Evolutionary conservation across 148 eudicot species (phyloP).

Genomic region (Mesembryanthemum crystallinum): DNA sequence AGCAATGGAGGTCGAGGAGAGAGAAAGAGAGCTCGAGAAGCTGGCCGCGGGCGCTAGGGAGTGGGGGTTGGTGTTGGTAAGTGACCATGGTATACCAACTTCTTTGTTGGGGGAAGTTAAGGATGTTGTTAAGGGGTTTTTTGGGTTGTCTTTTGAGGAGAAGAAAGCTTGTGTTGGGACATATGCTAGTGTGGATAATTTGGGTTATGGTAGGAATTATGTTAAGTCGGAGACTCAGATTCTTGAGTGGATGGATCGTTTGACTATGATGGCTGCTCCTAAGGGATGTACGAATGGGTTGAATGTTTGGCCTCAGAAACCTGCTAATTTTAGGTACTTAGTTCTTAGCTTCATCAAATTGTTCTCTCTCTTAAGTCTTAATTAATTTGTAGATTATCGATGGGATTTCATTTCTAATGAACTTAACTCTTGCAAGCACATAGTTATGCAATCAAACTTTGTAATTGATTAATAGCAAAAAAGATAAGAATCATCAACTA

Average conservation of each 20-base stretch:
- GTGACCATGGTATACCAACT: conserved; percentile 30
- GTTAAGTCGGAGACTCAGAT: conserved; percentile 12
- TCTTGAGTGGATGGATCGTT: conserved; percentile 32
- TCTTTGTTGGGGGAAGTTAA: conserved; percentile 19
- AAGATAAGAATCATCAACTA: too few relatives aligned
- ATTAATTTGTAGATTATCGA: too few relatives aligned
- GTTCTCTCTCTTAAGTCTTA: too few relatives aligned
- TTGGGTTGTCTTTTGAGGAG: conserved; percentile 22
- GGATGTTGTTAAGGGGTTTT: conserved; percentile 27
- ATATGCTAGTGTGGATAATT: conserved; percentile 28
- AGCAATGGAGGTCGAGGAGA: conserved; percentile 5
- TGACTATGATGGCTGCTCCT: conserved; percentile 27
- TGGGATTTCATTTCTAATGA: too few relatives aligned
- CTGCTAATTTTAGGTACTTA: conserved; percentile 17
- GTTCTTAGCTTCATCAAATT: background rate
- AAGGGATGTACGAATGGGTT: conserved; percentile 20
- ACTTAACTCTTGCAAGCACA: too few relatives aligned
- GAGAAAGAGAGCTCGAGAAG: conserved; percentile 14
- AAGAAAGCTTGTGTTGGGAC: conserved; percentile 28
- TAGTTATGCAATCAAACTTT: too few relatives aligned
- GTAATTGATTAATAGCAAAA: too few relatives aligned
- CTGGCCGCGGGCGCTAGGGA: conserved; percentile 13
- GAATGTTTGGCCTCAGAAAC: conserved; percentile 32
- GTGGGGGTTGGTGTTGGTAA: conserved; percentile 31
- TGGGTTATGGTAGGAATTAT: conserved; percentile 35